A percentile compares a stretch with the other conserved stretches of the same genome.
Conservation (phyloP, 805 yeast genomes). For the Saccharomycopsis capsularis region DNA sequence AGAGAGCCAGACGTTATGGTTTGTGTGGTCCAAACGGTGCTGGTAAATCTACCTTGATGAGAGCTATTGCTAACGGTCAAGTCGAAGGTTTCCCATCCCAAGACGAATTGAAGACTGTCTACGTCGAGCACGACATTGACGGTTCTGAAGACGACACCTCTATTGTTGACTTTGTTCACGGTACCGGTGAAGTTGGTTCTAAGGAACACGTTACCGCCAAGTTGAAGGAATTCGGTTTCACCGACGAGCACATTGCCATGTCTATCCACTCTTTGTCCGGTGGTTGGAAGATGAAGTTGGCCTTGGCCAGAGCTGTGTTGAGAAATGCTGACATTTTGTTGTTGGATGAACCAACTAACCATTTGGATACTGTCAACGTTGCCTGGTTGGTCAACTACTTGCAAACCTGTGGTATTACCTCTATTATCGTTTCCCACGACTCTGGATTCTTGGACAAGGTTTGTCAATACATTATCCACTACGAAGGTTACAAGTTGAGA, state of each 20-base stretch:
- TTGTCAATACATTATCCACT: conserved; percentile 97
- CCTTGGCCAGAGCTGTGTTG: conserved; percentile 98
- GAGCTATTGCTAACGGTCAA: conserved; percentile 96
- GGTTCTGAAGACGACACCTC: conserved; percentile 96
- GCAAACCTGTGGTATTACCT: conserved; percentile 96
- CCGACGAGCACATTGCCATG: conserved; percentile 88
- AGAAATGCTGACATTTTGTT: conserved; percentile 96
- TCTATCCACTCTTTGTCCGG: conserved; percentile 97
- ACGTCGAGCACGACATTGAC: conserved; percentile 99
- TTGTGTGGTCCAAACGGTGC: conserved; percentile 99
- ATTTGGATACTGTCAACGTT: conserved; percentile 98
- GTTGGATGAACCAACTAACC: conserved; percentile 99
- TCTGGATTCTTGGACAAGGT: conserved; percentile 98
- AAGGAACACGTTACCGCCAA: conserved; percentile 64
- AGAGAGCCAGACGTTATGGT: conserved; percentile 99
- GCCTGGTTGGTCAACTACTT: conserved; percentile 99
- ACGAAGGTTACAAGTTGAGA: conserved; percentile 99
- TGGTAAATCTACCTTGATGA: conserved; percentile 98
- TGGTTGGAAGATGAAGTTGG: conserved; percentile 99
- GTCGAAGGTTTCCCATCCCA: conserved; percentile 99
- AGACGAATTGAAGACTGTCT: conserved; percentile 98
- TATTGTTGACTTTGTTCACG: conserved; percentile 85
- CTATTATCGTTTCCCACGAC: conserved; percentile 98
- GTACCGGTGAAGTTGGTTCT: conserved; percentile 69
- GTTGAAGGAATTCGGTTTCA: conserved; percentile 85